Evolutionary conservation across 768 basidiomycete species (phyloP).

Genomic region (Tricholoma flavovirens): DNA sequence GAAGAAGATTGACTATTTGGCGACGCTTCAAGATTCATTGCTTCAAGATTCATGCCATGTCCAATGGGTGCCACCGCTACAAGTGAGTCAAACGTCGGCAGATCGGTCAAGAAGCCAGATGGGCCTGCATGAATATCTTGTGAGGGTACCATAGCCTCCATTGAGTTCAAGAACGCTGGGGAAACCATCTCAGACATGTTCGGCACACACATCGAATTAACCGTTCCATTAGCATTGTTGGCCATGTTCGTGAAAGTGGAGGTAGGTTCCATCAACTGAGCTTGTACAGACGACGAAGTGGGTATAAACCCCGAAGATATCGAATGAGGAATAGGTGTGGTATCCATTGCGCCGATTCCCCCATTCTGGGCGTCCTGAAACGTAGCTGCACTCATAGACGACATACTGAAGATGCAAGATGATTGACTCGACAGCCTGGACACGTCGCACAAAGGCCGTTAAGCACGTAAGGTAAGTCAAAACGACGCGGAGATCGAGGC

Average conservation of each 20-base stretch:
- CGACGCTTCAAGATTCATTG: constrained; percentile 33
- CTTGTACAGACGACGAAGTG: constrained; percentile 17
- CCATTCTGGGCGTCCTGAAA: constrained; percentile 26
- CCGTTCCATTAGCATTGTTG: constrained; percentile 19
- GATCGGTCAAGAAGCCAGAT: constrained; percentile 37
- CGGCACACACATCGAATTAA: constrained; percentile 33
- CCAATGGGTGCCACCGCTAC: constrained; percentile 26
- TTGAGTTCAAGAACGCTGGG: constrained; percentile 29
- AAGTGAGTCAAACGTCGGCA: constrained; percentile 29
- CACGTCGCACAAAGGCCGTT: constrained; percentile 2
- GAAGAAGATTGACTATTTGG: constrained; percentile 30
- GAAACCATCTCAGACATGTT: constrained; percentile 30
- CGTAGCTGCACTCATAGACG: constrained; percentile 19
- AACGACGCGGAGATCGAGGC: constrained; percentile 16
- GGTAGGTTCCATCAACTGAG: constrained; percentile 23
- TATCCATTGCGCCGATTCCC: constrained; percentile 31
- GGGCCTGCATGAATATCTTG: constrained; percentile 25
- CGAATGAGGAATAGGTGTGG: constrained; percentile 24
- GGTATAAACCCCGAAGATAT: constrained; percentile 23
- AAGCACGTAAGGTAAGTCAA: constrained; percentile 11
- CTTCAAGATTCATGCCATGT: constrained; percentile 30
- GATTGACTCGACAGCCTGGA: constrained; percentile 3
- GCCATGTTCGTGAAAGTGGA: constrained; percentile 26
- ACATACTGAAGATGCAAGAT: constrained; percentile 7
- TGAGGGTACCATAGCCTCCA: constrained; percentile 26